Evolutionary conservation across 345 rosid genomes (phyloP).

Genomic region (Anacardium occidentale): DNA sequence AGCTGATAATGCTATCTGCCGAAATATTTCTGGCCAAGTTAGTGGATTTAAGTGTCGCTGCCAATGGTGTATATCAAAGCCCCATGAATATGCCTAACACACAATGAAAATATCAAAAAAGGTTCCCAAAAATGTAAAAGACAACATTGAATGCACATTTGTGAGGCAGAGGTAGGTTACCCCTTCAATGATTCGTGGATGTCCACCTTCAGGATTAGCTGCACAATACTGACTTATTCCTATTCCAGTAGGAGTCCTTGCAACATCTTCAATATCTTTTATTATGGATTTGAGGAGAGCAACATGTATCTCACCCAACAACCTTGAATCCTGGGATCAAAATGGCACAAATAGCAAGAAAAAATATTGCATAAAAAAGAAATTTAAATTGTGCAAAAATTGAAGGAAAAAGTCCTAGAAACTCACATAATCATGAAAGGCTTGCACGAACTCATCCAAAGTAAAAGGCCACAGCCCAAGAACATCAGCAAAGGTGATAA

Average conservation of each 20-base stretch:
- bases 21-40: slow-evolving; percentile 95
- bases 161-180: slow-evolving; percentile 41
- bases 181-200: slow-evolving; percentile 94
- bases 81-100: slow-evolving; percentile 93
- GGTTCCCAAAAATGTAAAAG: slow-evolving; percentile 22
- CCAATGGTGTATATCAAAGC: slow-evolving; percentile 95
- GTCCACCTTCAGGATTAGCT: slow-evolving; percentile 98
- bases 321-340: slow-evolving; percentile 82
- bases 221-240: slow-evolving; percentile 74
- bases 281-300: slow-evolving; percentile 74
- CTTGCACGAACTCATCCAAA: slow-evolving; percentile 93
- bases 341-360: slow-evolving; percentile 19
- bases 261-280: slow-evolving; percentile 93
- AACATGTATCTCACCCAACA: slow-evolving; percentile 91
- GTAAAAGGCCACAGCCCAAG: slow-evolving; percentile 99
- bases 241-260: slow-evolving; percentile 82
- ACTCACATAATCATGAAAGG: slow-evolving; percentile 94
- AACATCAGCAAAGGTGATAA: slow-evolving; percentile 82
- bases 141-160: slow-evolving; percentile 13
- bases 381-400: slow-evolving; percentile 5
- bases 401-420: slow-evolving; percentile 13
- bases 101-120: slow-evolving; percentile 13
- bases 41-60: slow-evolving; percentile 77
- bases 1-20: slow-evolving; percentile 84
- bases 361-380: slow-evolving; percentile 8